These are phyloP conservation scores for Rhododendron vialii DNA, from an alignment of 148 eudicot species.

Conservation along the genomic window DNA sequence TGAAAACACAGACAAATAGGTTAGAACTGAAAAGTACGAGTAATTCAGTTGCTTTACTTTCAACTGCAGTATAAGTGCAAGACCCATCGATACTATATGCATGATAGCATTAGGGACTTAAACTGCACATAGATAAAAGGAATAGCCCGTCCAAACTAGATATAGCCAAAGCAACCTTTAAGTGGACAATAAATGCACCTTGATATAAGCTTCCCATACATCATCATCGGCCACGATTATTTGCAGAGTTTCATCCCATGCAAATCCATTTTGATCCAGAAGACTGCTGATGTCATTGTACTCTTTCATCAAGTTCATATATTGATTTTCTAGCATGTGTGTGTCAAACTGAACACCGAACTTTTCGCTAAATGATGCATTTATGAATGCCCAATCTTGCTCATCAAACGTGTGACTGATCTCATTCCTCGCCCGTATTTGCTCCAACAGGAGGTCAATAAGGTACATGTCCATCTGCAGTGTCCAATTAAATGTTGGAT, in stretches of 20 bases:
- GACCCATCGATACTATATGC: neutral
- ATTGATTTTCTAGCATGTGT: constrained; percentile 15
- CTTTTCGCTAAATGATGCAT: constrained; percentile 14
- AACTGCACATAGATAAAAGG: neutral
- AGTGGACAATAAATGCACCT: constrained; percentile 13
- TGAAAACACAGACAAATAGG: neutral
- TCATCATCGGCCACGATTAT: constrained; percentile 24
- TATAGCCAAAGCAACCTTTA: neutral
- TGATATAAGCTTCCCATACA: constrained; percentile 24
- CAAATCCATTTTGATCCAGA: constrained; percentile 24
- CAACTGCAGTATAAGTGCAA: neutral
- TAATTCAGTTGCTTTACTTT: neutral
- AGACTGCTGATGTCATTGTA: constrained; percentile 20
- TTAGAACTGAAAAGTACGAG: neutral
- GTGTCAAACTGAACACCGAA: constrained; percentile 17
- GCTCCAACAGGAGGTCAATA: constrained; percentile 28
- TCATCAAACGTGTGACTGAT: constrained; percentile 10
- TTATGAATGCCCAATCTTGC: constrained; percentile 23
- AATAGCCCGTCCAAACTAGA: neutral
- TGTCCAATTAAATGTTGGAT: constrained; percentile 20
- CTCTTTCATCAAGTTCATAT: constrained; percentile 22
- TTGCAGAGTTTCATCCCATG: constrained; percentile 23
- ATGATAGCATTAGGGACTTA: neutral
- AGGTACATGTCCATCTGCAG: constrained; percentile 18
- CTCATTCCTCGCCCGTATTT: constrained; percentile 12